Base-by-base conservation (phyloP, 345 rosid species). In the Eucalyptus rudis region DNA sequence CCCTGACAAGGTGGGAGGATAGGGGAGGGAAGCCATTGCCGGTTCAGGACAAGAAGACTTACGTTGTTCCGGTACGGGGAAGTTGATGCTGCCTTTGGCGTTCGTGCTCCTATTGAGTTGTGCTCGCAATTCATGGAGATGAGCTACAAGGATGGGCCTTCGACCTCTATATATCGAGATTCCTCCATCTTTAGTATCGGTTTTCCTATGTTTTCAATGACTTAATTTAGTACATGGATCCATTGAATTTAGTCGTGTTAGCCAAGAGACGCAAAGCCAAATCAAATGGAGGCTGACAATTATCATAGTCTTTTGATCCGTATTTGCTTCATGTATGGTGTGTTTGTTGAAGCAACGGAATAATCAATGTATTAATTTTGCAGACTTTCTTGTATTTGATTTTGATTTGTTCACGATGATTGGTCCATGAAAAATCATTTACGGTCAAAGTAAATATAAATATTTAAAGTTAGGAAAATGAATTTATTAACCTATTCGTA, bases 371-470 rank as follows among this genome's bases (percentile, higher is more conserved):
- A 66, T 31, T 66, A n/a, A 8, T 31, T 68, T 68, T 33, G 22
- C 20, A 10, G 7, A 16, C 13, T 68, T 68, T 8, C 44, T 10
- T 0, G 25, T 12, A 8, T 0, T 66, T 49, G 51, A 47, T 47
- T 47, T 64, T 3, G 5, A 43, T 31, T 31, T n/a, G 10, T 64
- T 16, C 0, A 14, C 58, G 15, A 66, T 1, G 3, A 16, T 66
- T 0, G 5, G 4, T 10, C 4, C 3, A 33, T 0, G 2, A 11
- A 68, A 68, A 68, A 68, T 33, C 1, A 33, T 33, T 5, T 5
- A 9, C 4, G 4, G 13, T 68, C 13, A 33, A 68, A 68, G 13
- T 8, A 68, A 33, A 68, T 68, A 66, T 9, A 19, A 5, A 5
- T 33, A 0, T 17, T 68, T 68, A 33, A 16, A 68, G 9, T 68